Percentiles rank a stretch among this genome's conserved stretches.
Conservation (phyloP, 2,329 filamentous ascomycete genomes). For the Colletotrichum sp. region DNA sequence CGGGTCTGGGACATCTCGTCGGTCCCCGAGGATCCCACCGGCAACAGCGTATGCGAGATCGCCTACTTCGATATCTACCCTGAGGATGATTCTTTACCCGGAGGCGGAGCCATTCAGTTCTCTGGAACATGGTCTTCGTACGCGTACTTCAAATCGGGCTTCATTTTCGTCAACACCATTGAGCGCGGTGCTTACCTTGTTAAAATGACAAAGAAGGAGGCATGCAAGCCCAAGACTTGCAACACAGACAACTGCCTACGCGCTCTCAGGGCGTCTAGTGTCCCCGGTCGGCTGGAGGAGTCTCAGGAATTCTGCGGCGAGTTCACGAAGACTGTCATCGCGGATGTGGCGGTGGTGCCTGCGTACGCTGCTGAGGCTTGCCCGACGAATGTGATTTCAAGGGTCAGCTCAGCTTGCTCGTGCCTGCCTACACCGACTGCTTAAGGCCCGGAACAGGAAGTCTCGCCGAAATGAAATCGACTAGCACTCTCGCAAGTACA, state of each 20-base stretch:
- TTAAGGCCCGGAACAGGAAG: not conserved
- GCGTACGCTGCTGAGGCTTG: conserved; percentile 23
- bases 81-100: conserved; percentile 46
- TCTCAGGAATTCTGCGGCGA: conserved; percentile 25
- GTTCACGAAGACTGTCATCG: conserved; percentile 22
- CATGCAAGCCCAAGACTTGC: conserved; percentile 25
- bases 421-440: conserved; percentile 25
- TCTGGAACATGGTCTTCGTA: conserved; percentile 50
- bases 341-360: conserved; percentile 24
- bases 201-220: conserved; percentile 32
- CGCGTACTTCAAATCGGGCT: conserved; percentile 45
- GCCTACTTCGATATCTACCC: conserved; percentile 53
- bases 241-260: conserved; percentile 27
- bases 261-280: conserved; percentile 19
- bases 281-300: conserved; percentile 23
- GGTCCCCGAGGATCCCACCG: conserved; percentile 37
- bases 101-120: conserved; percentile 39
- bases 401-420: conserved; percentile 26
- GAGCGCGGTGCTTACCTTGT: conserved; percentile 46
- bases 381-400: conserved; percentile 23
- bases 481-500: not conserved
- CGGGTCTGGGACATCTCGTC: conserved; percentile 37
- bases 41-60: conserved; percentile 44
- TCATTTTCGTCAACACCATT: conserved; percentile 47
- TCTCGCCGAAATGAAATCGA: not conserved